Evolutionary conservation across 768 basidiomycete genomes (phyloP).

Genomic region (Pisolithus orientalis): DNA sequence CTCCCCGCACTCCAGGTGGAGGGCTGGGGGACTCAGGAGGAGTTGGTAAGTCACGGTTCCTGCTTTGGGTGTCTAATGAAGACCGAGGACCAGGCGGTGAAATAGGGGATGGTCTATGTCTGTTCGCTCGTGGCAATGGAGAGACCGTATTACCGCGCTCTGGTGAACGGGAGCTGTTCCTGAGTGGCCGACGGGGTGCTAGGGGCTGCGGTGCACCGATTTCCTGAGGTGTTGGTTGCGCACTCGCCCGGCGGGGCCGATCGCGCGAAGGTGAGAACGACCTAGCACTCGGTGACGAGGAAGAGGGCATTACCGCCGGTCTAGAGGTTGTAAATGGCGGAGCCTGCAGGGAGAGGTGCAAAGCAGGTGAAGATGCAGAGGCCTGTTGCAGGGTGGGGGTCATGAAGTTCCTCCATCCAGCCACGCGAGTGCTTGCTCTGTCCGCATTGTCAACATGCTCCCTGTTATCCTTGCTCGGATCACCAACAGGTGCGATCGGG

Average conservation of each 20-base stretch:
- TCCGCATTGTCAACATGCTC: constrained; percentile 33
- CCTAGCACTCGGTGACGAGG: constrained; percentile 40
- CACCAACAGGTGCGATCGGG: constrained; percentile 30
- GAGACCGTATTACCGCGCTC: constrained; percentile 26
- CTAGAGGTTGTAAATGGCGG: constrained; percentile 49
- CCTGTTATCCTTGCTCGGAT: constrained; percentile 15
- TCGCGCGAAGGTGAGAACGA: constrained; percentile 44
- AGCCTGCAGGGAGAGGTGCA: constrained; percentile 58
- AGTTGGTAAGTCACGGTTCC: constrained; percentile 34
- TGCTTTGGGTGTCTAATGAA: constrained; percentile 32
- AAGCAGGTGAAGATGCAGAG: constrained; percentile 69
- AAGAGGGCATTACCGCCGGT: constrained; percentile 39
- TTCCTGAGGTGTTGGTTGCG: constrained; percentile 29
- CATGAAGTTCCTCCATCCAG: constrained; percentile 53
- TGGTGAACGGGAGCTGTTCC: constrained; percentile 15
- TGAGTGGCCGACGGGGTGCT: constrained; percentile 27
- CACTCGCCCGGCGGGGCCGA: constrained; percentile 36
- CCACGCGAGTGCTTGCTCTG: constrained; percentile 34
- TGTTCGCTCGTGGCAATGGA: constrained; percentile 19
- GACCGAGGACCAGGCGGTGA: constrained; percentile 23
- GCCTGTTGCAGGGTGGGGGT: constrained; percentile 63
- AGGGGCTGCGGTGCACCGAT: constrained; percentile 37
- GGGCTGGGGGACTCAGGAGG: constrained; percentile 47
- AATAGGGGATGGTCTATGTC: constrained; percentile 28
- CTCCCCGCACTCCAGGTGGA: constrained; percentile 31